Conservation (phyloP, 352 stramenopile genomes). For the Phytophthora nicotianae region DNA sequence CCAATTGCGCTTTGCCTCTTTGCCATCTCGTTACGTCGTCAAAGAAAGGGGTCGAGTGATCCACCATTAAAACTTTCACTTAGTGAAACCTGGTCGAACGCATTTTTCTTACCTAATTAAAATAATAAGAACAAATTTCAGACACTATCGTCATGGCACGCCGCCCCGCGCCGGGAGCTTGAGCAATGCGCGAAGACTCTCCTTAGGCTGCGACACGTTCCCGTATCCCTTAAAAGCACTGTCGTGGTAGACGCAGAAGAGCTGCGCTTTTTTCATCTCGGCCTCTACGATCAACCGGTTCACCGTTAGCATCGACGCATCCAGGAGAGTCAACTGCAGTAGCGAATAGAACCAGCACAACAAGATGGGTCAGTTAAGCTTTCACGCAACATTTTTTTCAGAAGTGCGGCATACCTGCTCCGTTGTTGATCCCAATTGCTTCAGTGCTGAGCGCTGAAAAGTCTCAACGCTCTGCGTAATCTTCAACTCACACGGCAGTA, state of each 20-base stretch:
- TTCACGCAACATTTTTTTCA: not conserved
- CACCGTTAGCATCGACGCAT: constrained; percentile 68
- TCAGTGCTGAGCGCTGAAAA: constrained; percentile 52
- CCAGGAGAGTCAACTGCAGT: constrained; percentile 53
- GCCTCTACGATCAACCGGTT: constrained; percentile 69
- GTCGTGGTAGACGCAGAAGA: constrained; percentile 78
- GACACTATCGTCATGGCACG: constrained; percentile 15
- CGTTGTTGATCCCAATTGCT: constrained; percentile 48
- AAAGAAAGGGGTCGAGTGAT: constrained; percentile 21
- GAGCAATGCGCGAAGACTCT: constrained; percentile 68
- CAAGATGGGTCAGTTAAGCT: constrained; percentile 19
- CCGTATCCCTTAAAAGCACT: constrained; percentile 81
- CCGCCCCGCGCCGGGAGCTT: constrained; percentile 27
- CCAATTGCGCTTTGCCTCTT: constrained; percentile 25
- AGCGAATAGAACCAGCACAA: constrained; percentile 2
- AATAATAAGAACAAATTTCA: constrained; percentile 30
- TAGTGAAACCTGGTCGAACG: constrained; percentile 5
- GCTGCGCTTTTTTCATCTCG: constrained; percentile 67
- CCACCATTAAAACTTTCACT: not conserved
- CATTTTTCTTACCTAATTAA: constrained; percentile 19
- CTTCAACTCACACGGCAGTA: constrained; percentile 43
- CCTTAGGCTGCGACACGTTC: constrained; percentile 66
- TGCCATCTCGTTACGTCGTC: constrained; percentile 31
- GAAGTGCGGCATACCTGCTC: constrained; percentile 38
- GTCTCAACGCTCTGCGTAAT: constrained; percentile 51